Evolutionary conservation across 371 early-diverging fungal genomes (phyloP), one percentile per base, ranked within the genome.

Genomic region (Smittium culicis): DNA sequence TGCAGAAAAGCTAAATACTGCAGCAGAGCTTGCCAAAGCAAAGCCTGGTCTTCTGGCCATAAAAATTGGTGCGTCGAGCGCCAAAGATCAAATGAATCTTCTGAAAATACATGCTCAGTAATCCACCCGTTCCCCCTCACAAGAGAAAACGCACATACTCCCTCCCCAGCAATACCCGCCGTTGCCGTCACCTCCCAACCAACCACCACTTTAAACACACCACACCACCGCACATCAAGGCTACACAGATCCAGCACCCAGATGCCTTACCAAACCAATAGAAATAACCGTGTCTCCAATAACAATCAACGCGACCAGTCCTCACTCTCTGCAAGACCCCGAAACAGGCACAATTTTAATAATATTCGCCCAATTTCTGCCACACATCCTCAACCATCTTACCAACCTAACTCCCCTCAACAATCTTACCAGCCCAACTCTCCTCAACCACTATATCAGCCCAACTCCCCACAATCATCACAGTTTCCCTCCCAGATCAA

Each of bases 1-100:
- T 89, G 89, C 73, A 82, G 88, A 72, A 88, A 87, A 69, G 88
- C 88, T 60, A 88, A 88, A 67, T 89, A 89, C 67, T 89, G 89
- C 71, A 83, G 84, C 69, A 86, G 86, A 72, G 69, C 72, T 28
- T 88, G 89, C 66, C 89, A 89, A 69, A 83, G 83, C 69, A 81
- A 79, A 63, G 88, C 89, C 1, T 89, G 89, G 89, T 81, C 78
- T 30, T 85, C 85, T 65, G 88, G 89, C 5, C 89, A 89, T 73
- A 81, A 87, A 35, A 82, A 85, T 81, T 89, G 89, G 89, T 89
- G 89, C 73, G 79, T 82, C 17, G 88, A 87, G 69, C 79, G 85
- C 74, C 81, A 69, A 1, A 67, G 58, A 35, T 63, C 69, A 33
- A 70, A 31, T 29, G 67, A 69, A 16, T 58, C 72, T 3, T 57